These are phyloP conservation scores for Candida corydali DNA, from an alignment of 805 yeast species.

Conservation along the genomic window DNA sequence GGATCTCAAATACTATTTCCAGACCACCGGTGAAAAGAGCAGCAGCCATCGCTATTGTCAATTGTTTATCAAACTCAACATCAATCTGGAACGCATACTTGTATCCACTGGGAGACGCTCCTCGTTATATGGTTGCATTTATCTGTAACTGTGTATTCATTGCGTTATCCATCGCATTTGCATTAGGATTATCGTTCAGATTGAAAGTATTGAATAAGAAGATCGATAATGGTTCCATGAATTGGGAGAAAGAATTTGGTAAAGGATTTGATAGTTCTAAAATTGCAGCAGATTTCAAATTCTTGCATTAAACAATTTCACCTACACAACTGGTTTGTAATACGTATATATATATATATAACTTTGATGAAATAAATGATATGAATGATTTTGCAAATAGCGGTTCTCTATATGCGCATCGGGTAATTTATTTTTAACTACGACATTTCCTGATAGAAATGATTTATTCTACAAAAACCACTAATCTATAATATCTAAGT, in stretches of 20 bases:
- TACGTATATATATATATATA: too few species aligned
- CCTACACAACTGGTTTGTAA: conserved; percentile 5
- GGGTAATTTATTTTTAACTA: too few species aligned
- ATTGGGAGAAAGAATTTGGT: conserved; percentile 48
- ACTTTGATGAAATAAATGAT: too few species aligned
- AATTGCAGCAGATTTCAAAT: conserved; percentile 43
- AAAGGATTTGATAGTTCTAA: conserved; percentile 40
- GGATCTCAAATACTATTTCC: conserved; percentile 55
- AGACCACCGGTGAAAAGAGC: conserved; percentile 60
- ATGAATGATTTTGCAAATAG: too few species aligned
- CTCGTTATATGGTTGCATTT: conserved; percentile 46
- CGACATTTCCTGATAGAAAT: too few species aligned
- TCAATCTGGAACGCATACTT: conserved; percentile 54
- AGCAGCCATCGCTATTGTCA: conserved; percentile 53
- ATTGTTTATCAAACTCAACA: conserved; percentile 52
- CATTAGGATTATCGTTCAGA: conserved; percentile 36
- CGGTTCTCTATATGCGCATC: too few species aligned
- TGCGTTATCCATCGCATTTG: conserved; percentile 34
- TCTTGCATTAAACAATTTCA: conserved; percentile 26
- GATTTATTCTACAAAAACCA: too few species aligned
- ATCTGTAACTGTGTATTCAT: conserved; percentile 47
- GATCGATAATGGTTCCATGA: conserved; percentile 43
- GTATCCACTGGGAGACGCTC: conserved; percentile 42
- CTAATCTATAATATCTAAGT: too few species aligned
- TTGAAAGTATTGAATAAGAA: conserved; percentile 35